Base-by-base conservation (phyloP, 2,329 filamentous ascomycete species). In the Penicillium sp. region DNA sequence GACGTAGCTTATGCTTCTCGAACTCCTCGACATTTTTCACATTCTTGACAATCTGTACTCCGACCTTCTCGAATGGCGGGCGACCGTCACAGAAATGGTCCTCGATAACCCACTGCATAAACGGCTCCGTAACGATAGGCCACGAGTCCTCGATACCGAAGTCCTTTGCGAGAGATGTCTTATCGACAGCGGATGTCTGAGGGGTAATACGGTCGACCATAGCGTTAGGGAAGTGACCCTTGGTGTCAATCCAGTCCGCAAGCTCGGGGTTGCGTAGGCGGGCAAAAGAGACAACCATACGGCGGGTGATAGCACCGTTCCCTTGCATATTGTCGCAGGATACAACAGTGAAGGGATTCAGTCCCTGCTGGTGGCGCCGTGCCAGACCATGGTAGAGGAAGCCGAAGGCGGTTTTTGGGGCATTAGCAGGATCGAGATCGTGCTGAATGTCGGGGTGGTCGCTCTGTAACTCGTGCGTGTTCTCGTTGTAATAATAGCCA, bases 291-390 rank as follows among this genome's bases (percentile, higher is more conserved):
- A 67, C 58, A 28, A 78, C 72, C 76, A 78, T 78, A 62, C 68
- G 57, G 28, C 74, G 74, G 4, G 74, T 75, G 63, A 78, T 78
- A 60, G 71, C 65, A 42, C 76, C 76, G 61, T 78, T 78, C 68
- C 76, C 75, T 66, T 77, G 75, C 75, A 78, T 78, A 66, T 78
- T 78, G 61, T 78, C 76, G 59, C 76, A 78, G 4, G 76, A 78
- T 57, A 78, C 56, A 27, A 78, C 75, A 51, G 76, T 78, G 61
- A 78, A 78, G 35, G 76, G 76, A 59, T 71, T 73, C 39, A 76
- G 70, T 2, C 75, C 75, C 36, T 69, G 63, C 44, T 64, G 56
- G 57, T 72, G 66, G 41, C 76, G 76, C 42, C 70, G 65, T 14
- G 67, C 73, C 47, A 78, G 65, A 9, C 75, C 76, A 22, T 73